These are phyloP conservation scores for Candida ficus DNA, from an alignment of 805 yeast species.

Conservation along the genomic window DNA sequence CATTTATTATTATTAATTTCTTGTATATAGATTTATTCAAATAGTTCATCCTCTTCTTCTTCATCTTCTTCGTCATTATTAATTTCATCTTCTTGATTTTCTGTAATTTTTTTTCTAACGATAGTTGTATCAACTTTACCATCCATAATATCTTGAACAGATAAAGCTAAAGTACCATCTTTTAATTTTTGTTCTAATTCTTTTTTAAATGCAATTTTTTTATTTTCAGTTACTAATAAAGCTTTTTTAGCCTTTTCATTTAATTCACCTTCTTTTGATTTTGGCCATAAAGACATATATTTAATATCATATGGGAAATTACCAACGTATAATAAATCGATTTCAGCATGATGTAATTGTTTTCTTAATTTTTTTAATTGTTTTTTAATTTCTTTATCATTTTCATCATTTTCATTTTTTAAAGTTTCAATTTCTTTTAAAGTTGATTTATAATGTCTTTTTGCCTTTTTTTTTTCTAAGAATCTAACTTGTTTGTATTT, in stretches of 20 bases:
- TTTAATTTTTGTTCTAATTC: conserved; percentile 47
- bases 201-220: conserved; percentile 44
- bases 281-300: conserved; percentile 74
- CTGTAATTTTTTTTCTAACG: conserved; percentile 10
- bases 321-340: conserved; percentile 70
- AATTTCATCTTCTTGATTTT: conserved; percentile 21
- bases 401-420: conserved; percentile 21
- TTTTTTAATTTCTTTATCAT: conserved; percentile 25
- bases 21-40: conserved; percentile 23
- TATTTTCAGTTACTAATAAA: conserved; percentile 35
- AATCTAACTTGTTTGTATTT: conserved; percentile 93
- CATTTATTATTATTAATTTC: too few species aligned
- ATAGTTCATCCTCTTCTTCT: conserved; percentile 25
- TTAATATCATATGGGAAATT: conserved; percentile 76
- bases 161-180: conserved; percentile 50
- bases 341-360: conserved; percentile 48
- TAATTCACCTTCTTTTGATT: conserved; percentile 26
- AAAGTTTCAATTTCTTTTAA: conserved; percentile 28
- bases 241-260: conserved; percentile 30
- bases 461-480: conserved; percentile 83
- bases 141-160: conserved; percentile 40
- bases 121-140: conserved; percentile 25
- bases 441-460: conserved; percentile 55
- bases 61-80: conserved; percentile 23
- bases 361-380: conserved; percentile 44